Evolutionary conservation across 805 yeast species (phyloP).

Genomic region (Millerozyma miso): DNA sequence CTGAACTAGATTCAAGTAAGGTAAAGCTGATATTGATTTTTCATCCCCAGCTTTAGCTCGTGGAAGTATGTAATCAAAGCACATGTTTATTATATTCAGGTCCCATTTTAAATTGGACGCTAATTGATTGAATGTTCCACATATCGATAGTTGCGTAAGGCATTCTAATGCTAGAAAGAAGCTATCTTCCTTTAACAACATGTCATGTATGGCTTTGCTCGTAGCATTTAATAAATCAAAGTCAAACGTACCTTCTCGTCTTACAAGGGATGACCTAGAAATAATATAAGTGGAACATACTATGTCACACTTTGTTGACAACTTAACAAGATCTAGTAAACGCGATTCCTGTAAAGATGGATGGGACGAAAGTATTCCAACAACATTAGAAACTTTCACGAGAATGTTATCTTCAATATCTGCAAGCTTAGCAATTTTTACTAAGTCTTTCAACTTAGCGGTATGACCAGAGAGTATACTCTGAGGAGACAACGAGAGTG

Average conservation of each 20-base stretch:
- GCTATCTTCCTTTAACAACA: background rate
- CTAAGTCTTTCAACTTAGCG: constrained; percentile 15
- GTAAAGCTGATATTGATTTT: constrained; percentile 50
- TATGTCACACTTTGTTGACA: background rate
- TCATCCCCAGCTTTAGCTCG: constrained; percentile 58
- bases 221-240: constrained; percentile 8
- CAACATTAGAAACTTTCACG: constrained; percentile 35
- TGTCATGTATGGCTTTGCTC: constrained; percentile 16
- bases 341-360: constrained; percentile 14
- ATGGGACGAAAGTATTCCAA: constrained; percentile 50
- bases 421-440: constrained; percentile 19
- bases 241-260: background rate
- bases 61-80: constrained; percentile 24
- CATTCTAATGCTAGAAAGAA: constrained; percentile 31
- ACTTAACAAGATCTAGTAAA: background rate
- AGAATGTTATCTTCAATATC: constrained; percentile 18
- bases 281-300: background rate
- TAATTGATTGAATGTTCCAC: constrained; percentile 43
- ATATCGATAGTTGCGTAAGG: constrained; percentile 41
- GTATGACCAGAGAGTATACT: constrained; percentile 18
- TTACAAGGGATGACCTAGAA: background rate
- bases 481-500: constrained; percentile 30
- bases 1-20: constrained; percentile 46
- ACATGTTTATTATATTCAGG: constrained; percentile 6
- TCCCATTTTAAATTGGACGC: constrained; percentile 3